phyloP scores from a whole-genome alignment of 2,329 filamentous ascomycete species.

The Fusarium sp. region DNA sequence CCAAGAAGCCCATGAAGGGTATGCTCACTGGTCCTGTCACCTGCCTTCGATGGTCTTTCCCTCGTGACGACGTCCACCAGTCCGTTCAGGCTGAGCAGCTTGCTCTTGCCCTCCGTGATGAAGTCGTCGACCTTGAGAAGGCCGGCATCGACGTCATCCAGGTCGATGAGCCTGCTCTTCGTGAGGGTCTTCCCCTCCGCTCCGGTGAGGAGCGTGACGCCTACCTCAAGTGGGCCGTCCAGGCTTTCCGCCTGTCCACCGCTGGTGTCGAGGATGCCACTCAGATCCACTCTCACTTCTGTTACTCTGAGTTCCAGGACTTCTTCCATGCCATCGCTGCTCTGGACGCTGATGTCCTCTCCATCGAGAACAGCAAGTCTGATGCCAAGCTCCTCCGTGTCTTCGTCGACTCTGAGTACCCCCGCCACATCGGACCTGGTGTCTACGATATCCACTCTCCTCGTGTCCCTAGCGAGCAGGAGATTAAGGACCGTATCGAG shows the following conservation, averaged over 20 bases:
- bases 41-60: constrained; percentile 99
- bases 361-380: constrained; percentile 99
- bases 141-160: constrained; percentile 98
- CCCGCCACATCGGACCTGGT: constrained; percentile 97
- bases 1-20: constrained; percentile 99
- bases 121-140: constrained; percentile 97
- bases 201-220: constrained; percentile 93
- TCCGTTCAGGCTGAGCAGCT: constrained; percentile 99
- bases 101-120: constrained; percentile 96
- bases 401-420: constrained; percentile 97
- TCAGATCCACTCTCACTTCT: constrained; percentile 99
- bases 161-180: constrained; percentile 98
- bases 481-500: constrained; percentile 97
- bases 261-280: constrained; percentile 94
- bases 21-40: constrained; percentile 99
- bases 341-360: constrained; percentile 96
- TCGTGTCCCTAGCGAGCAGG: constrained; percentile 94
- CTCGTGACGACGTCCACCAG: constrained; percentile 99
- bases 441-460: constrained; percentile 99
- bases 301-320: constrained; percentile 99
- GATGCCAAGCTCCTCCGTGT: constrained; percentile 99
- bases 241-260: constrained; percentile 96
- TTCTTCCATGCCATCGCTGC: constrained; percentile 99
- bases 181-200: constrained; percentile 98
- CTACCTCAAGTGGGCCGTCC: constrained; percentile 97